These are phyloP conservation scores for Erysimum pusillum DNA, from an alignment of 441 rosid species.

Conservation along the genomic window DNA sequence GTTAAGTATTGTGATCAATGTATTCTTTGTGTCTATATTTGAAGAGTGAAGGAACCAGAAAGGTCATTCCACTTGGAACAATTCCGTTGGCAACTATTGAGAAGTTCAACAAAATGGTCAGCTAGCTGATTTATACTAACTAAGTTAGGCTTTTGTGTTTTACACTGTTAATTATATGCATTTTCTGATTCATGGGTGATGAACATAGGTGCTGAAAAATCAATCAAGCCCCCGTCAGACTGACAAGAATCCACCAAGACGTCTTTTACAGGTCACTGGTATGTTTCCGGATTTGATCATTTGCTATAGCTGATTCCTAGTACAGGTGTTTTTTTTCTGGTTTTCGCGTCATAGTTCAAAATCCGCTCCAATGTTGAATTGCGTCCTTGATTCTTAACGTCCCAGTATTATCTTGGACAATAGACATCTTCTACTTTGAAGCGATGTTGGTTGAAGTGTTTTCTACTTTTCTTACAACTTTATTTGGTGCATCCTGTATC, in stretches of 20 bases:
- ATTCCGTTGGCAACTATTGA: constrained; percentile 89
- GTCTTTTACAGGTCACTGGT: constrained; percentile 97
- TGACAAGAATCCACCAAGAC: constrained; percentile 63
- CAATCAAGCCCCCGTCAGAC: constrained; percentile 68
- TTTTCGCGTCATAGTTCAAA: constrained; percentile 4
- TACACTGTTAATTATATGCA: constrained; percentile 23
- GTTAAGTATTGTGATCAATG: constrained; percentile 16
- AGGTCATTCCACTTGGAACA: constrained; percentile 83
- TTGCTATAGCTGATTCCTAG: constrained; percentile 10
- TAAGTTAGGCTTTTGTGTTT: constrained; percentile 25
- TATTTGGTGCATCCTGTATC: constrained; percentile 17
- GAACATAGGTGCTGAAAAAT: constrained; percentile 66
- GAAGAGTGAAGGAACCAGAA: constrained; percentile 86
- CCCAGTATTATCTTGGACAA: background rate
- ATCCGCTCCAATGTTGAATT: background rate
- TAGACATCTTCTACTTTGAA: constrained; percentile 3
- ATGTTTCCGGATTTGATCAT: constrained; percentile 38
- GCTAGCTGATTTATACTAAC: constrained; percentile 10
- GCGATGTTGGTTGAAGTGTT: constrained; percentile 22
- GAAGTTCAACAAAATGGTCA: constrained; percentile 88
- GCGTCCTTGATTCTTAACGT: constrained; percentile 7
- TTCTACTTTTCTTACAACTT: constrained; percentile 16
- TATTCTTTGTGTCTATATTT: constrained; percentile 41
- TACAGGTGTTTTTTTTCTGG: background rate
- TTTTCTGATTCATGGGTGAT: constrained; percentile 38